Conservation (phyloP, 306 rosid genomes). For the Clitoria ternatea region DNA sequence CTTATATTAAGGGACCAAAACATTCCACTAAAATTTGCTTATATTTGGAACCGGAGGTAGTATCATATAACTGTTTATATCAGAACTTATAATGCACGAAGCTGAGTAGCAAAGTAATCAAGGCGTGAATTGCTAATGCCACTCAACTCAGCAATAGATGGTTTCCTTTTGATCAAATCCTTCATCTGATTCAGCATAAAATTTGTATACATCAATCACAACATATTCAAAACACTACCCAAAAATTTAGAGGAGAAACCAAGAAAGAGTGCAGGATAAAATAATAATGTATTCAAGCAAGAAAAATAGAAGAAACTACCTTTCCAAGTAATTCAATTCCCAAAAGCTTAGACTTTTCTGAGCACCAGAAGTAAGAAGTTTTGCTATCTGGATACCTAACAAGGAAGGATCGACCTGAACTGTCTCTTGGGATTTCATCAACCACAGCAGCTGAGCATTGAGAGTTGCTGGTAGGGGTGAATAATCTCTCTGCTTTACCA, state of each 20-base stretch:
- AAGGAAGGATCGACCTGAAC: conserved; percentile 77
- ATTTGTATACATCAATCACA: not conserved
- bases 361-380: conserved; percentile 75
- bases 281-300: not conserved
- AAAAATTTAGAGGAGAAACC: not conserved
- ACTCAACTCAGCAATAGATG: conserved; percentile 81
- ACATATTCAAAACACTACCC: not conserved
- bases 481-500: conserved; percentile 59
- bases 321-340: conserved; percentile 76
- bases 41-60: too few relatives aligned
- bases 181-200: conserved; percentile 60
- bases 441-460: conserved; percentile 52
- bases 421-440: conserved; percentile 62
- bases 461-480: conserved; percentile 43
- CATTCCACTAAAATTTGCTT: too few relatives aligned
- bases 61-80: too few relatives aligned
- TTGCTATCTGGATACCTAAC: conserved; percentile 44
- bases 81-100: too few relatives aligned
- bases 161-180: conserved; percentile 72
- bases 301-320: conserved; percentile 38
- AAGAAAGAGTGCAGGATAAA: not conserved
- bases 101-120: conserved; percentile 85
- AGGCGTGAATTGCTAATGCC: conserved; percentile 90
- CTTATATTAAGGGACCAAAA: too few relatives aligned
- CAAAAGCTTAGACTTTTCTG: conserved; percentile 87